Evolutionary conservation across 768 basidiomycete genomes (phyloP), one percentile per base, ranked within the genome.

Genomic region (Crepidotus variabilis): DNA sequence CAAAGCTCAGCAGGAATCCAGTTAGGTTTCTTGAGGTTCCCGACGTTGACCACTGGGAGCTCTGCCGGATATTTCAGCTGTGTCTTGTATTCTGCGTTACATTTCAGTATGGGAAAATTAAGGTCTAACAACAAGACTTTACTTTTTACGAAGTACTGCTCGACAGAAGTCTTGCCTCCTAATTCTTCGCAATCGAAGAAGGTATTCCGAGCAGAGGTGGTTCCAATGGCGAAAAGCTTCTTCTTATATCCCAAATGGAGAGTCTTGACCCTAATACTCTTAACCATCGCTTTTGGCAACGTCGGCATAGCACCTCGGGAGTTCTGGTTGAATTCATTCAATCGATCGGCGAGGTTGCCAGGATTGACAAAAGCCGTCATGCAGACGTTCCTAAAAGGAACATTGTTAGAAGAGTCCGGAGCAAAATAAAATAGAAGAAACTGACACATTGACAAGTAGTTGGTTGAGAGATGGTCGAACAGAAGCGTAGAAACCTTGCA

Each of bases 1-100:
- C 90, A 92, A 1, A 92, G 50, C 65, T 92, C 90, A 0, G 87
- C 83, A 0, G 90, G 90, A 0, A 90, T 68, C 61, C 68, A 81
- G 45, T 67, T 65, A 0, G 65, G 52, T 28, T 69, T 65, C 43
- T 69, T 67, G 3, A 54, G 39, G 23, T 57, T 63, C 1, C 79
- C 79, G 34, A 84, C 67, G 53, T 85, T 72, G 50, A 85, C 71
- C 24, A 83, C 75, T 0, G 83, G 82, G n/a, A 85, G 64, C 23
- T 83, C 72, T 3, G 67, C 50, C 1, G 82, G 67, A 54, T 81
- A 60, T 51, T 69, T 66, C 5, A 90, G 67, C 2, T 63, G 77
- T 39, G 75, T 80, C 0, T 78, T 77, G 61, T 90, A 83, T 61
- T 86, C 88, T 90, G 58, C 2, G 35, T 51, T 16, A 20, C 24